Evolutionary conservation across 257 asterid genomes (phyloP), one percentile per base, ranked within the genome.

Genomic region (Marsdenia floribunda): DNA sequence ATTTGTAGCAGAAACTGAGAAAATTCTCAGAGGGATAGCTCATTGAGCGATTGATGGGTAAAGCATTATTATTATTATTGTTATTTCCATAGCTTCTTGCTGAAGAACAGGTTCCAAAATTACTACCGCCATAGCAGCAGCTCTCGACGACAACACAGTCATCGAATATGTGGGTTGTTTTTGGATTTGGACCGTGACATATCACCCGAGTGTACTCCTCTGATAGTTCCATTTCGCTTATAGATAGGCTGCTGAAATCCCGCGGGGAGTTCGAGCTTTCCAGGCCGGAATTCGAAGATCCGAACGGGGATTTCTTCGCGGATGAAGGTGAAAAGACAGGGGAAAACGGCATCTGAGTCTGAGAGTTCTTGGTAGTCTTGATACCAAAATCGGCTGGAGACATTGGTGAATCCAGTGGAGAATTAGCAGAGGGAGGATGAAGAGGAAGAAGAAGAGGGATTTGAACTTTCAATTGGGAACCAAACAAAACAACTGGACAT

Each of bases 121-220:
- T 87, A 47, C 91, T 91, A 68, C 49, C 49, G 49, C 49, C 49
- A 44, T 44, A 44, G 49, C 12, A 44, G 68, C 91, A 91, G 80
- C 92, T 91, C 84, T 87, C 93, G 24, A 93, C 85, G n/a, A 93
- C 86, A 80, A 93, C 77, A 77, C 96, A 91, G 73, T 93, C 92
- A 64, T 93, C 97, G 73, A 86, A 91, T 75, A 93, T 91, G 70
- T 93, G 98, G 19, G 90, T 91, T 29, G 96, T 93, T 54, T 75
- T 91, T 10, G 97, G 97, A 81, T 88, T 93, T 21, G 96, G 96
- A 33, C 97, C 98, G 53, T 86, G 80, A 29, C 93, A 87, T 44
- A 91, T 88, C 77, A 93, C 98, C 76, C 98, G 83, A 5, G 98
- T 91, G 68, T 93, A 93, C 71, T 93, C 98, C 88, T 93, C 98